These are phyloP conservation scores for Picea abies DNA, from an alignment of 83 land plant genomes.

Conservation along the genomic window DNA sequence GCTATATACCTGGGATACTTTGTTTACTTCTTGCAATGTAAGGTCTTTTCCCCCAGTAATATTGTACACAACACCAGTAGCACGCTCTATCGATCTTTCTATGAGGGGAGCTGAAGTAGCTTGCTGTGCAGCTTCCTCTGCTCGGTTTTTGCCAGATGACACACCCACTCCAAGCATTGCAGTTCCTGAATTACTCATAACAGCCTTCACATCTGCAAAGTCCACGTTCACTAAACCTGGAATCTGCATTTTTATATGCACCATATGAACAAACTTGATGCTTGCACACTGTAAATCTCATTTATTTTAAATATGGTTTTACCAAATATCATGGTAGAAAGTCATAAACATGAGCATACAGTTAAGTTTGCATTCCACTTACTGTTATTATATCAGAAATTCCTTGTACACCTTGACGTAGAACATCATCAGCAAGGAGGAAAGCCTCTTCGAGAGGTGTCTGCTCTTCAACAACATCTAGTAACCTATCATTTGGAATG, in stretches of 20 bases:
- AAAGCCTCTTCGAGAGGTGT: constrained; percentile 94
- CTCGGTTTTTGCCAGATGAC: constrained; percentile 83
- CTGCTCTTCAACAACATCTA: constrained; percentile 75
- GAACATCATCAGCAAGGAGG: constrained; percentile 92
- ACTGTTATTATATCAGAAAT: constrained; percentile 96
- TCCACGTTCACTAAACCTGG: constrained; percentile 96
- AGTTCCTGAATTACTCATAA: constrained; percentile 86
- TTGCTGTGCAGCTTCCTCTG: constrained; percentile 92
- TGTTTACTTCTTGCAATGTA: constrained; percentile 93
- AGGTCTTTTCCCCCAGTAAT: constrained; percentile 96
- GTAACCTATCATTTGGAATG: constrained; percentile 88
- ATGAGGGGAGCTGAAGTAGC: constrained; percentile 93
- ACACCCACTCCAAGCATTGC: constrained; percentile 96
- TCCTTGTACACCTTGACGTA: constrained; percentile 96
- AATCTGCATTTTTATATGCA: constrained; percentile 55
- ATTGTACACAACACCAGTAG: constrained; percentile 93
- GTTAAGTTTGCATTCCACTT: constrained; percentile 19
- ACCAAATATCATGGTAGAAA: constrained; percentile 5
- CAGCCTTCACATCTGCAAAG: constrained; percentile 91
- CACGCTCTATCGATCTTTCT: constrained; percentile 86
- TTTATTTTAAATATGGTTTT: neutral
- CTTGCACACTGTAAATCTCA: neutral
- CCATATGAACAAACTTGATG: neutral
- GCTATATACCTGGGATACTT: constrained; percentile 79
- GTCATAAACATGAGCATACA: neutral